A percentile compares a stretch with the other conserved stretches of the same genome.
These are phyloP conservation scores for Plasmodium berghei DNA, from an alignment of 169 alveolate genomes.

Conservation along the genomic window DNA sequence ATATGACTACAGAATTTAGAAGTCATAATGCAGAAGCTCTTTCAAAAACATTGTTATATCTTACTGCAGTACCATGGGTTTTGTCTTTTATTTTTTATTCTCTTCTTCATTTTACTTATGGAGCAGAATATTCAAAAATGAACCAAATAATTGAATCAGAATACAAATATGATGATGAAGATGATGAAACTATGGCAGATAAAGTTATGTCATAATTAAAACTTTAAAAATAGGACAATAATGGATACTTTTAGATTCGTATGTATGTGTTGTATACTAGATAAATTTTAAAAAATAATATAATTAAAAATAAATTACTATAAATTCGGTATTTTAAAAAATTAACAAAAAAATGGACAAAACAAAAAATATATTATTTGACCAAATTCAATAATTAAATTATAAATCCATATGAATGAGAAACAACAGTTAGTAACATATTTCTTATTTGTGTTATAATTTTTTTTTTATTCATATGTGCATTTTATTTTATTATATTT, in stretches of 20 bases:
- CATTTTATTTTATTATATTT: background rate
- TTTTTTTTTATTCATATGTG: background rate
- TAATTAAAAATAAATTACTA: too few relatives aligned
- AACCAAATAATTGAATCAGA: constrained; percentile 61
- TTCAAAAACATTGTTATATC: constrained; percentile 84
- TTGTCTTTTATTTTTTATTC: constrained; percentile 86
- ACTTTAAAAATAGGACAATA: too few relatives aligned
- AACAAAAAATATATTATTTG: background rate
- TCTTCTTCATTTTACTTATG: constrained; percentile 88
- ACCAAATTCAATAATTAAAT: background rate
- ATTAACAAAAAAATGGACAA: too few relatives aligned
- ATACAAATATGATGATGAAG: constrained; percentile 74
- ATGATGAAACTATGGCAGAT: constrained; percentile 47
- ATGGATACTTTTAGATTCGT: too few relatives aligned
- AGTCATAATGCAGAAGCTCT: constrained; percentile 90
- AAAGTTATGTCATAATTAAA: background rate
- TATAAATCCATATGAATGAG: background rate
- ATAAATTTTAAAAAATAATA: too few relatives aligned
- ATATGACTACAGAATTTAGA: constrained; percentile 86
- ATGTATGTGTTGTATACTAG: too few relatives aligned
- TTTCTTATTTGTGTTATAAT: background rate
- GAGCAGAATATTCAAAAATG: constrained; percentile 75
- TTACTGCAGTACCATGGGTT: constrained; percentile 89
- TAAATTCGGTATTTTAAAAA: too few relatives aligned
- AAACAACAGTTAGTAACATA: background rate